These are phyloP conservation scores for Eucalyptus lansdowneana DNA, from an alignment of 345 rosid species.

Conservation along the genomic window DNA sequence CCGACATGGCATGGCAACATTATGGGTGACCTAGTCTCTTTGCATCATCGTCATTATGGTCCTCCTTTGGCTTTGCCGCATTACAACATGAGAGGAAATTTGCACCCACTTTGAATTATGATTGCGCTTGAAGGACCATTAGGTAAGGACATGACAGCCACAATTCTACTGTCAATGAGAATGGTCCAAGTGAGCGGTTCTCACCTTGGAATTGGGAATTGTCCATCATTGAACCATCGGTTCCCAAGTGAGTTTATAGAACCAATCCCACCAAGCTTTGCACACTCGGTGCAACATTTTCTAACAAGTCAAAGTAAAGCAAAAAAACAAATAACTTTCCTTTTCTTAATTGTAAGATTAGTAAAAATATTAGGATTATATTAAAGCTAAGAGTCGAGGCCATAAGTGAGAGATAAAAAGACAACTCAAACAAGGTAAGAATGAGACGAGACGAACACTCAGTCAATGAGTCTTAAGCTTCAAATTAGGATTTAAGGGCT, in stretches of 20 bases:
- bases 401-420: too few species aligned
- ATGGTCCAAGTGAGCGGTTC: too few species aligned
- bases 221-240: accelerated
- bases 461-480: too few species aligned
- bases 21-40: background rate
- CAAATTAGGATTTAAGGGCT: too few species aligned
- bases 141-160: background rate
- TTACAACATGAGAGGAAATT: background rate
- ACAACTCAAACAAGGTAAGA: too few species aligned
- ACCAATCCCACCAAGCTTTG: too few species aligned
- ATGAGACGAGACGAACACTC: accelerated
- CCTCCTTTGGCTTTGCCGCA: background rate
- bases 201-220: accelerated
- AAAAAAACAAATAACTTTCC: too few species aligned
- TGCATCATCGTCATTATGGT: background rate
- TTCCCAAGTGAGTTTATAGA: accelerated
- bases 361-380: too few species aligned
- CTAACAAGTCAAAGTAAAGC: too few species aligned
- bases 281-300: too few species aligned
- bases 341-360: too few species aligned
- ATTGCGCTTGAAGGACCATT: background rate
- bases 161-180: accelerated
- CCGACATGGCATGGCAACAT: background rate
- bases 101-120: background rate
- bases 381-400: too few species aligned